A percentile compares a stretch with the other conserved stretches of the same genome.
phyloP scores from a whole-genome alignment of 2,329 filamentous ascomycete species.

The Botrytis byssoidea region DNA sequence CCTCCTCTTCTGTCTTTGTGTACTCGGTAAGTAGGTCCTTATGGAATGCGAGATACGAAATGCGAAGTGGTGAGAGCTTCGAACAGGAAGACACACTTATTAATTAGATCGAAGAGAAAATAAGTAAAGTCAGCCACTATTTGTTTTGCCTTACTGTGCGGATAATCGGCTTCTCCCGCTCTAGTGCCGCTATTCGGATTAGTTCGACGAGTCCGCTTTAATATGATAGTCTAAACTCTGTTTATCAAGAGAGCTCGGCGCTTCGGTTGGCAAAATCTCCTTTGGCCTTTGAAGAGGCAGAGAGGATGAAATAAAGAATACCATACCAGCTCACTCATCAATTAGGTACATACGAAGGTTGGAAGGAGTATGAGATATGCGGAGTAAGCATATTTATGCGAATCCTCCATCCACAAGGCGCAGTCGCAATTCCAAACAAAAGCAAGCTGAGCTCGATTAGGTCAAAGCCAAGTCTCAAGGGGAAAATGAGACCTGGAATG shows the following conservation, averaged over 20 bases:
- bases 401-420: neutral
- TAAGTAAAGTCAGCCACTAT: neutral
- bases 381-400: neutral
- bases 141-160: neutral
- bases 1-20: neutral
- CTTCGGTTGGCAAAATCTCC: neutral
- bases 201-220: neutral
- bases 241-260: neutral
- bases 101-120: neutral
- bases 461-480: neutral
- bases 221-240: neutral
- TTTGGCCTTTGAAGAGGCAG: neutral
- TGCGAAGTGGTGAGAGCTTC: neutral
- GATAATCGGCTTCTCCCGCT: neutral
- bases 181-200: neutral
- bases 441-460: neutral
- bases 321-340: neutral
- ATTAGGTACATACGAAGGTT: no score
- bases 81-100: neutral
- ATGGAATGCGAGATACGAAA: neutral
- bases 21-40: neutral
- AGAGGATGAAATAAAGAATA: neutral
- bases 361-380: neutral
- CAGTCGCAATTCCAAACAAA: neutral
- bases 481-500: neutral